Evolutionary conservation across 2,329 filamentous ascomycete species (phyloP).

Genomic region (Scleromitrula shiraiana): DNA sequence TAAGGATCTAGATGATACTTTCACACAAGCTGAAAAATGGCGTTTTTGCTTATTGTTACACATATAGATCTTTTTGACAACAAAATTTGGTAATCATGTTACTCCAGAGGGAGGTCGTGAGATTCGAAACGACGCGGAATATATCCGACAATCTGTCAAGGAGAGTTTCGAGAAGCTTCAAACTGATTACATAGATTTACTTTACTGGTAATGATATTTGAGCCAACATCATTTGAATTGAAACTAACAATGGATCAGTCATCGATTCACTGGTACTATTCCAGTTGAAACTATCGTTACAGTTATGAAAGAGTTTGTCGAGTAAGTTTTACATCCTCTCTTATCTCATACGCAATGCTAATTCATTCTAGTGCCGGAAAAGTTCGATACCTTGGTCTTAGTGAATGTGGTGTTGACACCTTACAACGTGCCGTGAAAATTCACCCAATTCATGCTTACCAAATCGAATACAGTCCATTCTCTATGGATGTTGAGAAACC

Average conservation of each 20-base stretch:
- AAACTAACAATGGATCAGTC: constrained; percentile 13
- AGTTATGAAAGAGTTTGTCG: constrained; percentile 17
- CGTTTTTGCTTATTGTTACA: not conserved
- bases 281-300: constrained; percentile 36
- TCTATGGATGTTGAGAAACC: constrained; percentile 48
- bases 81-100: constrained; percentile 18
- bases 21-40: constrained; percentile 31
- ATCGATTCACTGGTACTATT: constrained; percentile 31
- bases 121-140: constrained; percentile 9
- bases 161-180: constrained; percentile 11
- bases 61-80: constrained; percentile 38
- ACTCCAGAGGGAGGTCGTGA: constrained; percentile 6
- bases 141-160: constrained; percentile 7
- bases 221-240: not conserved
- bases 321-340: not conserved
- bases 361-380: constrained; percentile 41
- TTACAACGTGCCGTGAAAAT: constrained; percentile 44
- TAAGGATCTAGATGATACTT: not conserved
- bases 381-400: constrained; percentile 49
- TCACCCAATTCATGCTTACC: constrained; percentile 40
- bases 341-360: constrained; percentile 19
- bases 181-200: constrained; percentile 11
- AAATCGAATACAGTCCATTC: constrained; percentile 47
- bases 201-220: constrained; percentile 2
- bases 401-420: constrained; percentile 40